Base-by-base conservation (phyloP, 352 stramenopile species). In the Ophiocytium majus region DNA sequence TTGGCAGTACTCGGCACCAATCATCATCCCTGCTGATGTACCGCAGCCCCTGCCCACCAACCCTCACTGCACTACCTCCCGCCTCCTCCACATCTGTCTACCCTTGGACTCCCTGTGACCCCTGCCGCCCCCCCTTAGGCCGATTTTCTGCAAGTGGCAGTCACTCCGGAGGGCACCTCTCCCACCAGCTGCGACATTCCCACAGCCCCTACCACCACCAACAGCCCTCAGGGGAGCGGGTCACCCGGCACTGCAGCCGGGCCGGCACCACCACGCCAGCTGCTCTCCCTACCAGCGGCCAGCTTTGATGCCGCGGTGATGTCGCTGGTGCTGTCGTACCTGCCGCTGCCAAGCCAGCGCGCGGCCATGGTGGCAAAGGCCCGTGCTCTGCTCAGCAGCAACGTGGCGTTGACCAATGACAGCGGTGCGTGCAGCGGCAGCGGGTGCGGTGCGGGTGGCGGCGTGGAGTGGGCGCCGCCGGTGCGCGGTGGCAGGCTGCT, bases 241-340 rank as follows among this genome's bases (percentile, higher is more conserved):
- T n/a, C 43, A 57, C 43, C 43, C 14, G 36, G 32, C 28, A 9
- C 19, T 9, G n/a, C 36, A 17, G 75, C 31, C 31, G 31, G 5
- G 19, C 23, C 31, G 10, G 19, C 37, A 49, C 1, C 31, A 9
- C 32, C 10, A 37, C n/a, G 23, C 1, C 37, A 43, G 31, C 28
- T 81, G 14, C 1, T 81, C 5, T 32, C 31, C 1, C 75, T 81
- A 14, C 75, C 75, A 43, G 75, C 31, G 49, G 36, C 1, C 5
- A 5, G 9, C 75, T 81, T 81, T 81, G 75, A 81, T 43, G 75
- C 36, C 5, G 75, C 75, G 50, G 75, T 81, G 10, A 32, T 81
- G 31, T 81, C 75, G 31, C 75, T 81, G 50, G 75, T 81, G 31
- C 36, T 81, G 5, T 81, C 75, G 37, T 81, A 81, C 75, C 35